phyloP scores from a whole-genome alignment of 2,329 filamentous ascomycete species.

The Cladobotryum mycophilum region DNA sequence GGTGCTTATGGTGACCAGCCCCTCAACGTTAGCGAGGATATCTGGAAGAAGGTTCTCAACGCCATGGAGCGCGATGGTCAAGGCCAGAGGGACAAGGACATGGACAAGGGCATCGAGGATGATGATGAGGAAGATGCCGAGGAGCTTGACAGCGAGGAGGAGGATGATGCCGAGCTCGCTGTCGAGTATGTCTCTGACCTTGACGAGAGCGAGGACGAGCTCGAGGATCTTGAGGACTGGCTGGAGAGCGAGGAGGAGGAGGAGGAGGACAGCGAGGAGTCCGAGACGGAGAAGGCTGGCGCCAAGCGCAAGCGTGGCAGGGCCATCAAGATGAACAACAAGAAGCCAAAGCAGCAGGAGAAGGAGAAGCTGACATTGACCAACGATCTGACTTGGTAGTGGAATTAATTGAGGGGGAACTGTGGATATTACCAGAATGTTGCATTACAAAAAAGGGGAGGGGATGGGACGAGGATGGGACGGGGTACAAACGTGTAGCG shows the following conservation, averaged over 20 bases:
- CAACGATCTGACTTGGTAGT: constrained; percentile 38
- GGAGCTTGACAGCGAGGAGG: constrained; percentile 60
- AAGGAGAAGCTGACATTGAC: constrained; percentile 46
- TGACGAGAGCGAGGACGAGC: constrained; percentile 74
- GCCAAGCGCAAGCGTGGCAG: constrained; percentile 49
- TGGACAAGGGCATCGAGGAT: constrained; percentile 79
- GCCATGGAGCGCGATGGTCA: constrained; percentile 85
- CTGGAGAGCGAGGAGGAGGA: constrained; percentile 67
- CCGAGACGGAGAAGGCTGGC: constrained; percentile 48
- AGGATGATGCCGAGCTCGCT: constrained; percentile 66
- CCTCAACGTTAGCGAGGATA: constrained; percentile 86
- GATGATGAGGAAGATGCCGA: constrained; percentile 67
- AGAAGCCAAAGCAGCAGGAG: constrained; percentile 51
- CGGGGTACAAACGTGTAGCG: not conserved
- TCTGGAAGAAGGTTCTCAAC: constrained; percentile 95
- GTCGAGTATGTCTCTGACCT: constrained; percentile 93
- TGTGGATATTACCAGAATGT: no score
- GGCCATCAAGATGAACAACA: constrained; percentile 41
- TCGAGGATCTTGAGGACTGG: constrained; percentile 87
- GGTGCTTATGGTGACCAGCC: constrained; percentile 93
- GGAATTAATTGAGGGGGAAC: not conserved
- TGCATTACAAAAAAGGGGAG: not conserved
- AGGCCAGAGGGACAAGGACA: constrained; percentile 74
- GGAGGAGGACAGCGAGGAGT: constrained; percentile 51
- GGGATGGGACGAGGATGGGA: not conserved